A percentile compares a stretch with the other conserved stretches of the same genome.
Evolutionary conservation across 495 filamentous ascomycete species (phyloP).

Genomic region (Penicillium parvum): DNA sequence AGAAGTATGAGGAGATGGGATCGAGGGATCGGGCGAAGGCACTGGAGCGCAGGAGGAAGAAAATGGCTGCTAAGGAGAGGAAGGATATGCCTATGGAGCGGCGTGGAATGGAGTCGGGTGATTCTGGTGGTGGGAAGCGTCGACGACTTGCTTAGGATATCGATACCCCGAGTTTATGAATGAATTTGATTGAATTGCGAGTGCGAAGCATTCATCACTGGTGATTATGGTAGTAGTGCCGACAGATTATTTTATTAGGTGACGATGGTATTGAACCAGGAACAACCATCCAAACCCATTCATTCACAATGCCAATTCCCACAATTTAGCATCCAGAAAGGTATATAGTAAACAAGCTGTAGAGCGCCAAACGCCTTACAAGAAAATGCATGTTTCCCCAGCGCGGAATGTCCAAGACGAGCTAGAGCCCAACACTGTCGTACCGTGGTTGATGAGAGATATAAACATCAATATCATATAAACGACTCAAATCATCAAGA

Average conservation of each 20-base stretch:
- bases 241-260: too few species aligned
- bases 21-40: slow-evolving; percentile 73
- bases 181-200: not conserved
- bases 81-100: slow-evolving; percentile 69
- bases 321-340: slow-evolving; percentile 14
- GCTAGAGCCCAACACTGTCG: slow-evolving; percentile 17
- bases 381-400: slow-evolving; percentile 14
- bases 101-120: slow-evolving; percentile 37
- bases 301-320: slow-evolving; percentile 20
- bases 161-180: not conserved
- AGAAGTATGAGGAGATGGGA: slow-evolving; percentile 76
- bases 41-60: slow-evolving; percentile 81
- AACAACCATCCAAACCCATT: slow-evolving; percentile 13
- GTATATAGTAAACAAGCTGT: slow-evolving; percentile 21
- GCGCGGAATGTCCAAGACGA: slow-evolving; percentile 2
- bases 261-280: too few species aligned
- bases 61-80: slow-evolving; percentile 73
- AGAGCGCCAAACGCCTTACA: slow-evolving; percentile 17
- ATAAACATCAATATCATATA: slow-evolving; percentile 24
- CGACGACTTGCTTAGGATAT: slow-evolving; percentile 28
- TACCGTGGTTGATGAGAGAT: slow-evolving; percentile 18
- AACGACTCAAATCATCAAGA: slow-evolving; percentile 20
- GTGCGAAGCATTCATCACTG: not conserved
- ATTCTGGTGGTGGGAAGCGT: slow-evolving; percentile 28
- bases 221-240: not conserved